Percentiles rank a stretch among this genome's conserved stretches.
These are phyloP conservation scores for Sherardia arvensis DNA, from an alignment of 257 asterid species.

Conservation along the genomic window DNA sequence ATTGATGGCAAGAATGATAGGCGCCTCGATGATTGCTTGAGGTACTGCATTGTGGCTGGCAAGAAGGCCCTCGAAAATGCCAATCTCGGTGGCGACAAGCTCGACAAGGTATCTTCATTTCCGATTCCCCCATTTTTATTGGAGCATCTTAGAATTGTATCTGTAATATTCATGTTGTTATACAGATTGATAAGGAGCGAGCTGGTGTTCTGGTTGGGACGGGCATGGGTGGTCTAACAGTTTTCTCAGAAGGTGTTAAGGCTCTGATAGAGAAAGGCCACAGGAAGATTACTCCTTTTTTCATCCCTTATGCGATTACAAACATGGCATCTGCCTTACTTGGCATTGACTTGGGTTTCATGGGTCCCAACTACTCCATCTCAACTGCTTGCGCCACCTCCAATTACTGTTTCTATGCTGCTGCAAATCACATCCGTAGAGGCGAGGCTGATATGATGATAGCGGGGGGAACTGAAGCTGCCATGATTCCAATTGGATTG, in stretches of 20 bases:
- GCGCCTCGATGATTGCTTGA: conserved; percentile 45
- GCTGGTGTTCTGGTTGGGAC: conserved; percentile 89
- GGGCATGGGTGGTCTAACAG: conserved; percentile 93
- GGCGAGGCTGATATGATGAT: conserved; percentile 96
- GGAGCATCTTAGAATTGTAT: too few relatives aligned
- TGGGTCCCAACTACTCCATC: conserved; percentile 93
- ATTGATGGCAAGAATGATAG: conserved; percentile 56
- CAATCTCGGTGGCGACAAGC: conserved; percentile 33
- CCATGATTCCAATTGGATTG: conserved; percentile 81
- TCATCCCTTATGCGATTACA: conserved; percentile 87
- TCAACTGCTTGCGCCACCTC: conserved; percentile 98
- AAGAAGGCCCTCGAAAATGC: conserved; percentile 46
- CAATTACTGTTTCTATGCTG: conserved; percentile 87
- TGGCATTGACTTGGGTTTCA: conserved; percentile 81
- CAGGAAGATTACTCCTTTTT: conserved; percentile 81
- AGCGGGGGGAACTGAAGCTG: conserved; percentile 95
- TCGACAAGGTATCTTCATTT: conserved; percentile 20
- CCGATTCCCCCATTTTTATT: too few relatives aligned
- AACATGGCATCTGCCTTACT: conserved; percentile 95
- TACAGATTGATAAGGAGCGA: conserved; percentile 76
- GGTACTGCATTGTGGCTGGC: conserved; percentile 49
- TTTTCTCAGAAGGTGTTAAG: conserved; percentile 79
- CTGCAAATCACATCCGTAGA: conserved; percentile 91
- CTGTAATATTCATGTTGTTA: conserved; percentile 2
- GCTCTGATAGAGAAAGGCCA: conserved; percentile 75